Evolutionary conservation across 108 stramenopile genomes (phyloP), one percentile per base, ranked within the genome.

Genomic region (Nitzschia sp.): DNA sequence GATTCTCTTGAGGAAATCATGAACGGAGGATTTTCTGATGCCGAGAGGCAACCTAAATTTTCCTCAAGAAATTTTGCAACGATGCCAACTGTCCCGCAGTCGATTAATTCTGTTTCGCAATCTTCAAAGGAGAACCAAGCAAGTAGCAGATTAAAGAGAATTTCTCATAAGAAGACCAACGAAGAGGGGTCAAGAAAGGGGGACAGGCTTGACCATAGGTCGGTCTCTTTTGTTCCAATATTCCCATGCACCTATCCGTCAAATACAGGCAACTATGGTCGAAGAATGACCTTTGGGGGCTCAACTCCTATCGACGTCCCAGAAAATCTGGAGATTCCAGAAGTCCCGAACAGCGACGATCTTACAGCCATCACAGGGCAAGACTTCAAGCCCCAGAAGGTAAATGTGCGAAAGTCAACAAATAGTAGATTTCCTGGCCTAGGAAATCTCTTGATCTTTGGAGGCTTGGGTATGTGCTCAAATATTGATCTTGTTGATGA

Each of bases 401-500:
- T n/a, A 15, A 27, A 63, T 13, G 26, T 25, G 41, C 30, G n/a
- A n/a, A n/a, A n/a, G n/a, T n/a, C n/a, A n/a, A n/a, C n/a, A n/a
- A n/a, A n/a, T n/a, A n/a, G n/a, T n/a, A n/a, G n/a, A n/a, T n/a
- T n/a, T n/a, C n/a, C n/a, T n/a, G n/a, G n/a, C n/a, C n/a, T n/a
- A n/a, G n/a, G n/a, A n/a, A n/a, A n/a, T n/a, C n/a, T n/a, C n/a
- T n/a, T n/a, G n/a, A n/a, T n/a, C n/a, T 35, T 65, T 52, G 48
- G 48, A 21, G 64, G 64, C 1, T 17, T 6, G 15, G 64, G 64
- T 1, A 31, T 65, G 46, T 65, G 64, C 30, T 16, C 32, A 21
- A 65, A 45, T 22, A 22, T 61, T 1, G 23, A 61, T 25, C 25
- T 61, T 8, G 60, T 61, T 17, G 60, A 61, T 38, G 60, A 61